Base-by-base conservation (phyloP, 2,329 filamentous ascomycete species). In the Pseudogymnoascus sp. region DNA sequence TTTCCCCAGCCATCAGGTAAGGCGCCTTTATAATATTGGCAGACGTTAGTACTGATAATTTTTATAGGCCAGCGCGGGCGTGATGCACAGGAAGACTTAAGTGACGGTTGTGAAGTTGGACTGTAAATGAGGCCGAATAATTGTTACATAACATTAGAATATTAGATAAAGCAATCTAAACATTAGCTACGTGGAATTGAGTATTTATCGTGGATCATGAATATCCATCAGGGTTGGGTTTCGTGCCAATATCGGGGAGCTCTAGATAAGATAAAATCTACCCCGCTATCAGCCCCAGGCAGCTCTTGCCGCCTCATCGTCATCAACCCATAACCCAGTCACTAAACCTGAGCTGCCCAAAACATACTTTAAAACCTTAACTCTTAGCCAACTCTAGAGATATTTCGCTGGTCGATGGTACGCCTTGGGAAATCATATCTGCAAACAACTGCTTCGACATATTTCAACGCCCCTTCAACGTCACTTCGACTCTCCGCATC, bases 1-100 rank as follows among this genome's bases (percentile, higher is more conserved):
- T 62, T 96, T 89, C 76, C 93, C 93, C 4, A 95, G 88, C 71
- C 92, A 96, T 73, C 93, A 97, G 84, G 91, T 91, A 75, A 76
- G 82, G 5, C 14, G 75, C n/a, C 42, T 9, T 63, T 62, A 60
- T 31, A 34, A 61, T 36, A 37, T 38, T 37, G 3, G 16, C 21
- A 31, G 46, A 31, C 14, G 3, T 16, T 4, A 2, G 12, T 62
- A 25, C 37, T 46, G 12, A 42, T 16, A 11, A 42, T 16, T 38
- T 49, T 37, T 7, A 60, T 37, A 60, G 56, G 56, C 56, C 5
- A 7, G 56, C 64, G 5, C 59, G 40, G n/a, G 56, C 8, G 18
- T 63, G 60, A 18, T 23, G 23, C 36, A 14, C 21, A 38, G 16
- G 23, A 36, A 49, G 16, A 23, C 37, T 18, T 63, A 37, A 42